Evolutionary conservation across 352 stramenopile genomes (phyloP), one percentile per base, ranked within the genome.

Genomic region (Globisporangium camurandrum): DNA sequence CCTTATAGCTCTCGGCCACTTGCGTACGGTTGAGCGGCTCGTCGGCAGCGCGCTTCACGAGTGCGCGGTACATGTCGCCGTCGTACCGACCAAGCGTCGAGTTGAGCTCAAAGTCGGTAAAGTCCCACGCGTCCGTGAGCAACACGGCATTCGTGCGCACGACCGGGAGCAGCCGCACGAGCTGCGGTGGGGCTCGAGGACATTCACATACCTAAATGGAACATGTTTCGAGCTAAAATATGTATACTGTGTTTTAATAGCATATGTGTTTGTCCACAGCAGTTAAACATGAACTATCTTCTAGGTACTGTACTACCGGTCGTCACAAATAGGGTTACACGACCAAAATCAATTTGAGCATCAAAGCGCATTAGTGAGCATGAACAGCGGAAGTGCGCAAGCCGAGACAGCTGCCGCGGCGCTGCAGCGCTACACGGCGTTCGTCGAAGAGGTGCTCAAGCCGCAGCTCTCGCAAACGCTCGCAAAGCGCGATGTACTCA

Each of bases 71-170:
- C 0, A 87, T 67, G 50, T 87, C 75, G 20, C 75, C 72, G 33
- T 87, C 75, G 61, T 80, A 87, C n/a, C 70, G 59, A 0, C 75
- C 72, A 34, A 86, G 80, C n/a, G 70, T 69, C 62, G 75, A 86
- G 64, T 82, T 78, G 2, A 86, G 48, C 51, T 84, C 71, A 30
- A 81, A 82, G 54, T 86, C 74, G 5, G 22, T 79, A n/a, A 67
- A 71, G 50, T 72, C 61, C 58, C 64, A 73, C 11, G 49, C 57
- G 33, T 76, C 55, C n/a, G 64, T 71, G 38, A 76, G 57, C 34
- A 69, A 48, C 34, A 73, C 61, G 1, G 61, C 63, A 54, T 76
- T 73, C 47, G 66, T 66, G 33, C 67, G 67, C 5, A 76, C 51
- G 0, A 57, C 24, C 8, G 67, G 58, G 17, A 76, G 50, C 40